Percentiles rank a stretch among this genome's conserved stretches.
phyloP scores from a whole-genome alignment of 2,329 filamentous ascomycete species.

The Verticillium longisporum region DNA sequence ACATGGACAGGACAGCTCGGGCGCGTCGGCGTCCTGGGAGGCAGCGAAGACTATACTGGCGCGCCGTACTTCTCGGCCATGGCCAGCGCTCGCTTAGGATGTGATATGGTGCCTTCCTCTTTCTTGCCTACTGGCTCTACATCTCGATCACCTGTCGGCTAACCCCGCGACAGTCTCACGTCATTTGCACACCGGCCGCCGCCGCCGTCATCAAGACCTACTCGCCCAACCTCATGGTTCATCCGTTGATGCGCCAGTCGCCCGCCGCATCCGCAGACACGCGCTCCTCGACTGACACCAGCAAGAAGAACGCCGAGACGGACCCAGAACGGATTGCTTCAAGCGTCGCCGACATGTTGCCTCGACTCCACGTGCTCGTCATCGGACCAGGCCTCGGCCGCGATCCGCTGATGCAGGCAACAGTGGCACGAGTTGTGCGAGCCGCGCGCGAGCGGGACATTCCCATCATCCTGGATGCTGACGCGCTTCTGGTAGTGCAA shows the following conservation, averaged over 20 bases:
- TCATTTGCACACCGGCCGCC: slow-evolving; percentile 90
- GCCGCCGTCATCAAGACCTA: slow-evolving; percentile 92
- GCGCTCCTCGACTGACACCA: slow-evolving; percentile 36
- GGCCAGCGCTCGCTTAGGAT: slow-evolving; percentile 84
- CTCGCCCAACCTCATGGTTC: slow-evolving; percentile 97
- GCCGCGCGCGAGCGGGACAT: slow-evolving; percentile 67
- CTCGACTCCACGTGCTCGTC: slow-evolving; percentile 84
- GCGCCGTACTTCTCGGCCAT: slow-evolving; percentile 98
- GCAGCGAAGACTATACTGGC: slow-evolving; percentile 92
- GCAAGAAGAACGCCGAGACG: slow-evolving; percentile 33
- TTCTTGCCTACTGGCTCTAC: background rate
- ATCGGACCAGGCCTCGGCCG: slow-evolving; percentile 88
- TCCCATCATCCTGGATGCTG: slow-evolving; percentile 85
- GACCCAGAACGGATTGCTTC: slow-evolving; percentile 56
- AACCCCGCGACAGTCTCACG: slow-evolving; percentile 61
- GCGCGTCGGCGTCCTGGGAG: slow-evolving; percentile 87
- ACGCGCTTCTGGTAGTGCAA: slow-evolving; percentile 75
- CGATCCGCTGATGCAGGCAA: slow-evolving; percentile 84
- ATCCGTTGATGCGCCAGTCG: slow-evolving; percentile 85
- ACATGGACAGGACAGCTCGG: slow-evolving; percentile 70
- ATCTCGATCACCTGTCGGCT: background rate
- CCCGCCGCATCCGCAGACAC: slow-evolving; percentile 21
- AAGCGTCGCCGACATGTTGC: slow-evolving; percentile 70
- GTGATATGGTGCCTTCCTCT: slow-evolving; percentile 65
- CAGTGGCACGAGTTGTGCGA: slow-evolving; percentile 69